Evolutionary conservation across 345 rosid genomes (phyloP).

Genomic region (Eucalyptus urophylla): DNA sequence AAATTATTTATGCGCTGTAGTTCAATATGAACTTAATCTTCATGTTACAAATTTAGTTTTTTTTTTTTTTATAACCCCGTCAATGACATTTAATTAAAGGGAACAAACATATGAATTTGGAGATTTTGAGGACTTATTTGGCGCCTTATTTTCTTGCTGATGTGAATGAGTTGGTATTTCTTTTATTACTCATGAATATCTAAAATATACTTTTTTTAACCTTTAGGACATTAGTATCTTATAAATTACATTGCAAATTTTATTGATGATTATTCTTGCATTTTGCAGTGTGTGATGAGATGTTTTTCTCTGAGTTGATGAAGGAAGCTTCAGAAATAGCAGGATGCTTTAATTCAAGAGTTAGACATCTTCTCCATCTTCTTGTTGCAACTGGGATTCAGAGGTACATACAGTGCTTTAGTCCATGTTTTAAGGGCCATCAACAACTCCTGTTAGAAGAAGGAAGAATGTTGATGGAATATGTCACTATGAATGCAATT

Average conservation of each 20-base stretch:
- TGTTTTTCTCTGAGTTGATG: constrained; percentile 78
- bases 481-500: constrained; percentile 71
- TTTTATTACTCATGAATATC: background rate
- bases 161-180: background rate
- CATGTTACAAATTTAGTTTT: background rate
- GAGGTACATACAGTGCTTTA: constrained; percentile 31
- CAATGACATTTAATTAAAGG: background rate
- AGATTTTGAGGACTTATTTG: background rate
- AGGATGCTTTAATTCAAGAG: constrained; percentile 73
- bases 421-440: constrained; percentile 53
- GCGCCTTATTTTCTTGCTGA: background rate
- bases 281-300: constrained; percentile 67
- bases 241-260: background rate
- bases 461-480: constrained; percentile 70
- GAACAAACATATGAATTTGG: background rate
- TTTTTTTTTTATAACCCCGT: accelerated
- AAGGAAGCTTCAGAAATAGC: constrained; percentile 76
- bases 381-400: constrained; percentile 71
- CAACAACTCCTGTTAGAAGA: constrained; percentile 48
- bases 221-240: background rate
- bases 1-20: background rate
- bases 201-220: background rate
- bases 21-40: background rate
- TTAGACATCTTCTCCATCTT: constrained; percentile 68
- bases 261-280: background rate